phyloP scores from a whole-genome alignment of 1,284 basidiomycete genomes.

The Pseudozyma sp. region DNA sequence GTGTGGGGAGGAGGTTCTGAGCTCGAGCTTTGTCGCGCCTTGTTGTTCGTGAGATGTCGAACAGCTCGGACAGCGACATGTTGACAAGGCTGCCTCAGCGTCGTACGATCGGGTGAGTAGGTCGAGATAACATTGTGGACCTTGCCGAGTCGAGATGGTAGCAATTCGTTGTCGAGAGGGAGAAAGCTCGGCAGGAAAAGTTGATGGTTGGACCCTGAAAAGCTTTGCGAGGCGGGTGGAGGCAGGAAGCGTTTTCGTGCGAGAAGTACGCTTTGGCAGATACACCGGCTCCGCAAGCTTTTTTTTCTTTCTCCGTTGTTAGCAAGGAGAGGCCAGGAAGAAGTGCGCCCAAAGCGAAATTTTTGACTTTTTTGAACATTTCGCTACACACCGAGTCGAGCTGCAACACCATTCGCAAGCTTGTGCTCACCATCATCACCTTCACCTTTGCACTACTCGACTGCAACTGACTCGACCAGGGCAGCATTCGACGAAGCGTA shows the following conservation, averaged over 20 bases:
- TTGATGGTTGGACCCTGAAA: slow-evolving; percentile 11
- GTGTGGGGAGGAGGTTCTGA: slow-evolving; percentile 30
- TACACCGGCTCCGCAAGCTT: not conserved
- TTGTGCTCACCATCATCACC: slow-evolving; percentile 21
- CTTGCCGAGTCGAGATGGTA: too few relatives aligned
- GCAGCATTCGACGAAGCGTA: too few relatives aligned
- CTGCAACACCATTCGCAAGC: not conserved
- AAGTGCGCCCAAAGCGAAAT: slow-evolving; percentile 24
- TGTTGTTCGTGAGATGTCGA: slow-evolving; percentile 53
- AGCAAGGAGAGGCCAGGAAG: slow-evolving; percentile 8
- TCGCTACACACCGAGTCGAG: not conserved
- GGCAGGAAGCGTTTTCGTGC: not conserved
- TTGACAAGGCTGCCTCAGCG: not conserved
- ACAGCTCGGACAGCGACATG: slow-evolving; percentile 50
- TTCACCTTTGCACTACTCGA: slow-evolving; percentile 1
- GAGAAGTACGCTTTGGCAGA: not conserved
- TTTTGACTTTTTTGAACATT: slow-evolving; percentile 45
- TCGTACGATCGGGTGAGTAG: not conserved
- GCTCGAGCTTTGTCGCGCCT: slow-evolving; percentile 46
- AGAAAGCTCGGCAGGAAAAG: not conserved
- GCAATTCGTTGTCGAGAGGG: not conserved
- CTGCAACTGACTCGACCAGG: not conserved
- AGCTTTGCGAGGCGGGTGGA: not conserved
- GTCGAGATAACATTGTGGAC: not conserved
- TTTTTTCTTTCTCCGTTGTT: slow-evolving; percentile 1